phyloP scores from a whole-genome alignment of 2,329 filamentous ascomycete species.

The Aspergillus uvarum region DNA sequence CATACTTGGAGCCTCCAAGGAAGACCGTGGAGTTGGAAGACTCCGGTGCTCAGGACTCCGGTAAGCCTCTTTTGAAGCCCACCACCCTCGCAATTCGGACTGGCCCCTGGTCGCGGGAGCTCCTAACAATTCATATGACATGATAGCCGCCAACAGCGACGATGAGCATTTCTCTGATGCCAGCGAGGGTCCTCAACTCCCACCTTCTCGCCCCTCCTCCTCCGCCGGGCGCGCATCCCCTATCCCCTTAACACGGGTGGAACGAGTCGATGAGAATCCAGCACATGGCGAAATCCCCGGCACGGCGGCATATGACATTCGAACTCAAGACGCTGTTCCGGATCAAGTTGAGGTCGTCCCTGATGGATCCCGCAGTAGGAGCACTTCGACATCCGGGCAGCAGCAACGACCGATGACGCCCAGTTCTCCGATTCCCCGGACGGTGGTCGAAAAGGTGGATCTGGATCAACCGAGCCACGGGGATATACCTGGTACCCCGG shows the following conservation, averaged over 20 bases:
- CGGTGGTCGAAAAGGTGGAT: conserved; percentile 63
- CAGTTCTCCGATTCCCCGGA: conserved; percentile 56
- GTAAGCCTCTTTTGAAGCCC: conserved; percentile 37
- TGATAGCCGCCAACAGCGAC: conserved; percentile 51
- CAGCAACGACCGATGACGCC: conserved; percentile 51
- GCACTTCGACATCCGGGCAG: conserved; percentile 41
- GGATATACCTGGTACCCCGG: conserved; percentile 61
- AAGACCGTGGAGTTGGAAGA: conserved; percentile 58
- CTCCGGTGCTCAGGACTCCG: conserved; percentile 56
- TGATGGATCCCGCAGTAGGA: conserved; percentile 43
- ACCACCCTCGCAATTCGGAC: not conserved
- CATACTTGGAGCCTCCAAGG: conserved; percentile 53
- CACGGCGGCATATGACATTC: conserved; percentile 59
- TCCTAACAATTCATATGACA: conserved; percentile 7
- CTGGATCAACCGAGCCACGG: conserved; percentile 57
- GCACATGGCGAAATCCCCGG: conserved; percentile 63
- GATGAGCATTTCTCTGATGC: conserved; percentile 67
- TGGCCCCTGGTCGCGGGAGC: not conserved
- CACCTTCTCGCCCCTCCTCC: conserved; percentile 35
- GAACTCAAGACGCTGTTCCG: conserved; percentile 60
- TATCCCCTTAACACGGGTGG: conserved; percentile 62
- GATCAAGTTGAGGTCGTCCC: conserved; percentile 62
- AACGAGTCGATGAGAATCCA: conserved; percentile 60
- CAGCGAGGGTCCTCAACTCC: conserved; percentile 53
- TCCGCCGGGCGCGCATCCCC: conserved; percentile 50